Evolutionary conservation across 2,329 filamentous ascomycete genomes (phyloP).

Genomic region (Aspergillus vadensis): DNA sequence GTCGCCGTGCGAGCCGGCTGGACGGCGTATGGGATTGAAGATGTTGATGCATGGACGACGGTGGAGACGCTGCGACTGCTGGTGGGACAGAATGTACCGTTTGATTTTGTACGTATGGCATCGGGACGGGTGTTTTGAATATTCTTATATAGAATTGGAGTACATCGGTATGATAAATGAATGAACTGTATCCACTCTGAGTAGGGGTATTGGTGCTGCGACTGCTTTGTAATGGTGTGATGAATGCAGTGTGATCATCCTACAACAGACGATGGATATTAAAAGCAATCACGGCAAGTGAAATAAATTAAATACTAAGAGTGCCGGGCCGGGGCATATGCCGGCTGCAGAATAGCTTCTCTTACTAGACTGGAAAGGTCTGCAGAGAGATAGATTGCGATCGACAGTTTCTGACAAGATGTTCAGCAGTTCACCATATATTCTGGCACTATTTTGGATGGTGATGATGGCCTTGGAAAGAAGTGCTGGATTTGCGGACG

Average conservation of each 20-base stretch:
- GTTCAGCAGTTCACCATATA: background rate
- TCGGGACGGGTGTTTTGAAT: slow-evolving; percentile 56
- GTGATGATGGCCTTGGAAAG: too few species aligned
- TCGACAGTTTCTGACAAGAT: background rate
- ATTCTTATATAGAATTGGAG: too few species aligned
- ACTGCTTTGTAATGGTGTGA: too few species aligned
- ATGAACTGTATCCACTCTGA: background rate
- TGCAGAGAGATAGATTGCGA: background rate
- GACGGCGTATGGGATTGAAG: slow-evolving; percentile 75
- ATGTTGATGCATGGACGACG: slow-evolving; percentile 81
- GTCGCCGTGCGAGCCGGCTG: slow-evolving; percentile 76
- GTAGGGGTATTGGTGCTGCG: too few species aligned
- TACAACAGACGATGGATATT: too few species aligned
- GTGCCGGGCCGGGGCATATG: too few species aligned
- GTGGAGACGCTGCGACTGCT: slow-evolving; percentile 77
- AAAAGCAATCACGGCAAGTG: too few species aligned
- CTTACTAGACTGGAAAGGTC: too few species aligned
- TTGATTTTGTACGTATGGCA: slow-evolving; percentile 80
- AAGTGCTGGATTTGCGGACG: slow-evolving; percentile 8
- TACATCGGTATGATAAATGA: too few species aligned
- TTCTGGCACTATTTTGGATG: background rate
- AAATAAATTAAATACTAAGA: too few species aligned
- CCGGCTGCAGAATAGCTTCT: too few species aligned
- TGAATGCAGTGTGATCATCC: too few species aligned
- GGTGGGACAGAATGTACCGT: slow-evolving; percentile 83